These are phyloP conservation scores for Suhomyces panamericanus DNA, from an alignment of 1,139 yeast species.

Conservation along the genomic window DNA sequence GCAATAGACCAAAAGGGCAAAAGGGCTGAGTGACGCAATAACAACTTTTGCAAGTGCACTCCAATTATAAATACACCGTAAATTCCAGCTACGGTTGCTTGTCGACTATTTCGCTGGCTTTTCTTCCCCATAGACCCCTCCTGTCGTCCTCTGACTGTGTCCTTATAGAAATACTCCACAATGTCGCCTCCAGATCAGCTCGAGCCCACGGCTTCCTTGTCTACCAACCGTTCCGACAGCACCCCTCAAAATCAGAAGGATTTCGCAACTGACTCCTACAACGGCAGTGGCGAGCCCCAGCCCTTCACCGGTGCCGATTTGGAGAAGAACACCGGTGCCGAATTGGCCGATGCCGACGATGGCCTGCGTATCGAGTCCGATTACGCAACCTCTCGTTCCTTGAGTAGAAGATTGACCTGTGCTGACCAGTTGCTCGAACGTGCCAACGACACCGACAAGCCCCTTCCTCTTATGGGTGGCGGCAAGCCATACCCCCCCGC, in stretches of 20 bases:
- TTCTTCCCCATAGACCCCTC: background rate
- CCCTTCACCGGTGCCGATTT: slow-evolving; percentile 18
- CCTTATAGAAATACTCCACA: background rate
- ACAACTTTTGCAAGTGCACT: background rate
- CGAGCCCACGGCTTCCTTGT: slow-evolving; percentile 7
- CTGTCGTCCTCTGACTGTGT: background rate
- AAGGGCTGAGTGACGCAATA: slow-evolving; percentile 3
- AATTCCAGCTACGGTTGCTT: background rate
- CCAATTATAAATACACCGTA: background rate
- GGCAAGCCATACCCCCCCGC: slow-evolving; percentile 53
- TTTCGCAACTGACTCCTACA: slow-evolving; percentile 14
- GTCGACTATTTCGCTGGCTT: slow-evolving; percentile 2
- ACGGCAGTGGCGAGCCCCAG: slow-evolving; percentile 16
- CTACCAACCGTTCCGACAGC: slow-evolving; percentile 9
- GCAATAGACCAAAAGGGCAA: background rate
- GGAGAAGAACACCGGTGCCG: slow-evolving; percentile 10
- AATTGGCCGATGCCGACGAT: slow-evolving; percentile 20
- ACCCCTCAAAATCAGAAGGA: slow-evolving; percentile 7
- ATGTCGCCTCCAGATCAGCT: slow-evolving; percentile 3
- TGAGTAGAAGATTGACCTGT: slow-evolving; percentile 29
- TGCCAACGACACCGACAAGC: slow-evolving; percentile 31
- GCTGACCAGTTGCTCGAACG: slow-evolving; percentile 26
- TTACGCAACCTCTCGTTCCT: slow-evolving; percentile 26
- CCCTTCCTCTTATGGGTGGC: slow-evolving; percentile 55
- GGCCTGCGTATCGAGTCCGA: slow-evolving; percentile 31